Evolutionary conservation across 371 early-diverging fungal genomes (phyloP), one percentile per base, ranked within the genome.

Genomic region (Mortierella sp.): DNA sequence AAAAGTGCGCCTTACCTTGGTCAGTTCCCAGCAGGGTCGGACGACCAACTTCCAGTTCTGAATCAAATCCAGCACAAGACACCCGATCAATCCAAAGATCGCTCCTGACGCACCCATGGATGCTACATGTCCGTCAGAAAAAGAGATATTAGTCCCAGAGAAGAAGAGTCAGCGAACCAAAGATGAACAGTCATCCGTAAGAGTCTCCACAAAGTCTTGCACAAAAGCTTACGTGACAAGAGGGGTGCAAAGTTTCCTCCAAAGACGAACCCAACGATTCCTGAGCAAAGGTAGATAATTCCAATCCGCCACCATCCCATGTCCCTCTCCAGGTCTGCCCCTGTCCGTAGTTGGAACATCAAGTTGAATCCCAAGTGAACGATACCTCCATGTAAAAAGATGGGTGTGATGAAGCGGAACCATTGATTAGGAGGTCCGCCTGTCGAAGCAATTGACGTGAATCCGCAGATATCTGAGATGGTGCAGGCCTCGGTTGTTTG

Each of bases 101-200:
- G 94, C 86, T 21, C 96, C 95, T 6, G 94, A 93, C 42, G 90
- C 89, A 0, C 96, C 96, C 65, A 94, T 90, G 0, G 91, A 89
- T 5, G 89, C 87, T 81, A 67, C 23, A 45, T 10, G 47, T 31
- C n/a, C n/a, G n/a, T 28, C 23, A 27, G 21, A 55, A 19, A 38
- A 58, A 49, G 30, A n/a, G 27, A 31, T 47, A 42, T 4, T 30
- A 1, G 46, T 27, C 23, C 18, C 26, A 31, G 30, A 34, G 19
- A 31, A 6, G 14, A 31, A 24, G 21, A 34, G 19, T 23, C 9
- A 21, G 27, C 3, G 46, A 49, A 14, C 30, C 23, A 52, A 2
- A 3, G 14, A 10, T 28, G 30, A 14, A 23, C 14, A 12, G 10
- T 24, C 12, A 10, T 5, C 28, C 9, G 21, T 1, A 7, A 47